Evolutionary conservation across 129 eudicot genomes (phyloP).

Genomic region (Centella asiatica): DNA sequence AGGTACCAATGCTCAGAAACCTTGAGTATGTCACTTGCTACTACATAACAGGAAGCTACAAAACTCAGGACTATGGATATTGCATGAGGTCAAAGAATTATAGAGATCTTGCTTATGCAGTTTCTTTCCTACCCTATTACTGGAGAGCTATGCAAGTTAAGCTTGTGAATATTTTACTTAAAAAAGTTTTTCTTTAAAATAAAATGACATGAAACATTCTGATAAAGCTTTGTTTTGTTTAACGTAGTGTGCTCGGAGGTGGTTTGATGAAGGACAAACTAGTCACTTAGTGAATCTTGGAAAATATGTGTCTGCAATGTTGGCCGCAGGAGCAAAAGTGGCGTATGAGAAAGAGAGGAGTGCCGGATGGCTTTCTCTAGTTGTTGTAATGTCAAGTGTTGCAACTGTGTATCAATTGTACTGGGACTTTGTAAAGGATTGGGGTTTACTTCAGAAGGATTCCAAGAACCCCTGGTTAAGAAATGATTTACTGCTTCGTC

Average conservation of each 20-base stretch:
- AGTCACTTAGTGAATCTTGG: slow-evolving; percentile 81
- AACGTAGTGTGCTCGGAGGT: slow-evolving; percentile 92
- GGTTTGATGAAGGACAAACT: slow-evolving; percentile 93
- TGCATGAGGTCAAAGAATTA: slow-evolving; percentile 66
- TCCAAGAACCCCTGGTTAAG: slow-evolving; percentile 99
- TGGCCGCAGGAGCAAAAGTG: slow-evolving; percentile 96
- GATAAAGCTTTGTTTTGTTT: too few species aligned
- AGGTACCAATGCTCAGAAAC: slow-evolving; percentile 93
- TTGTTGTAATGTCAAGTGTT: slow-evolving; percentile 73
- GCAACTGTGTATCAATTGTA: slow-evolving; percentile 90
- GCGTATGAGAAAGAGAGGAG: slow-evolving; percentile 84
- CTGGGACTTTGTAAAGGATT: slow-evolving; percentile 97
- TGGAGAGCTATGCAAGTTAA: slow-evolving; percentile 99
- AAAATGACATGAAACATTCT: not conserved
- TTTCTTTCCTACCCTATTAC: slow-evolving; percentile 91
- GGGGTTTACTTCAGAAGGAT: slow-evolving; percentile 90
- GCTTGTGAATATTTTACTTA: slow-evolving; percentile 4
- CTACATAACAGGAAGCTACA: slow-evolving; percentile 88
- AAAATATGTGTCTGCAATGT: slow-evolving; percentile 93
- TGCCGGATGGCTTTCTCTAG: slow-evolving; percentile 64
- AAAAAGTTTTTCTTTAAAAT: too few species aligned
- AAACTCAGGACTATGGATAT: slow-evolving; percentile 76
- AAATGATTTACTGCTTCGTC: slow-evolving; percentile 69
- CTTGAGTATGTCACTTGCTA: slow-evolving; percentile 84
- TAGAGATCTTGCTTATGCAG: slow-evolving; percentile 87